Evolutionary conservation across 352 stramenopile species (phyloP).

Genomic region (Pythium aquatile): DNA sequence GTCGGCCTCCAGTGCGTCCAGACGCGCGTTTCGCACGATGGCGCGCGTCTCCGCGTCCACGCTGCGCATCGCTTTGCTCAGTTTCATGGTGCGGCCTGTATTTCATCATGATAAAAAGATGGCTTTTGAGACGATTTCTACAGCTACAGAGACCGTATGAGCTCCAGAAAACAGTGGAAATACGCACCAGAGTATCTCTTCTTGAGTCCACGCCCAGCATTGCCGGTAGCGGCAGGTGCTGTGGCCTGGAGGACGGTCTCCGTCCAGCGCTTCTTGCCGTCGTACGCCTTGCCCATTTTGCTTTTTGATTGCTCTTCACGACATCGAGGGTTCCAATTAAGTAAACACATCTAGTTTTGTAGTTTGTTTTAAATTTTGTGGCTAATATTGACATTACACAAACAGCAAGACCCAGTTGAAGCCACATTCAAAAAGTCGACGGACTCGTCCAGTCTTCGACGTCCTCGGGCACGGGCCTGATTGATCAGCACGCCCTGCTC

Average conservation of each 20-base stretch:
- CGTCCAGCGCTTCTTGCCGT: slow-evolving; percentile 85
- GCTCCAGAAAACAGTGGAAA: background rate
- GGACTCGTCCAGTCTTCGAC: slow-evolving; percentile 26
- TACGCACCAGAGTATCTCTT: slow-evolving; percentile 66
- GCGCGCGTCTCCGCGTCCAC: slow-evolving; percentile 83
- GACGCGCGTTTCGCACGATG: slow-evolving; percentile 78
- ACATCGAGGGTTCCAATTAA: background rate
- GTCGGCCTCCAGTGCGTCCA: slow-evolving; percentile 88
- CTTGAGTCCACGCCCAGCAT: slow-evolving; percentile 23
- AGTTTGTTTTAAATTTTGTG: background rate
- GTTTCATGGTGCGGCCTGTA: slow-evolving; percentile 63
- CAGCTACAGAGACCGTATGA: background rate
- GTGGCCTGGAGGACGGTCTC: slow-evolving; percentile 71
- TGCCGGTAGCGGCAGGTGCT: slow-evolving; percentile 6
- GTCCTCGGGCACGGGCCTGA: slow-evolving; percentile 65
- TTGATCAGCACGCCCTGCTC: slow-evolving; percentile 60
- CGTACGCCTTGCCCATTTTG: slow-evolving; percentile 70
- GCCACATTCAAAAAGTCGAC: slow-evolving; percentile 19
- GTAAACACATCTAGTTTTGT: slow-evolving; percentile 9
- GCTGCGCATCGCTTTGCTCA: slow-evolving; percentile 80
- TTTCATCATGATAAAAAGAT: no score
- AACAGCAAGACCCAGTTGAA: background rate
- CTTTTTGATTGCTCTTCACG: background rate
- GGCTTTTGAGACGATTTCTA: background rate
- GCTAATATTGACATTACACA: background rate